A percentile compares a stretch with the other conserved stretches of the same genome.
Evolutionary conservation across 2,329 filamentous ascomycete genomes (phyloP).

Genomic region (Hypoxylon sp.): DNA sequence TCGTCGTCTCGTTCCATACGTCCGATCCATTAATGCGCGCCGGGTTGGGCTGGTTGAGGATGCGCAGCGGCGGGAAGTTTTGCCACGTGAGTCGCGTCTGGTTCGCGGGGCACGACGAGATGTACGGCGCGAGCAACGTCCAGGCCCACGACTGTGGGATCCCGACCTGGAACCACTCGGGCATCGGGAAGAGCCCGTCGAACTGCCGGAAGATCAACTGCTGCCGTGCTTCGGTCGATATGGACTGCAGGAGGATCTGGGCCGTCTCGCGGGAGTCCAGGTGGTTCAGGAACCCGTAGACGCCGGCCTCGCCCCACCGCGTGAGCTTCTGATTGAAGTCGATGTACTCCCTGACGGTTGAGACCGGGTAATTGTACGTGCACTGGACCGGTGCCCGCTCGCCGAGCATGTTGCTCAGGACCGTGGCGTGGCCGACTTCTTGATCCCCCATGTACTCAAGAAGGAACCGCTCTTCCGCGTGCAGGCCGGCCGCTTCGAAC

Average conservation of each 20-base stretch:
- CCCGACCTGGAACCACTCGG: slow-evolving; percentile 83
- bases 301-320: slow-evolving; percentile 81
- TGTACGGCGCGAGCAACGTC: slow-evolving; percentile 84
- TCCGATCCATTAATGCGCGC: slow-evolving; percentile 73
- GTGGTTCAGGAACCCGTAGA: slow-evolving; percentile 84
- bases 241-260: slow-evolving; percentile 78
- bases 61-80: slow-evolving; percentile 79
- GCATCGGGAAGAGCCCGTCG: slow-evolving; percentile 82
- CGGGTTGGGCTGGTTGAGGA: slow-evolving; percentile 82
- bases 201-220: slow-evolving; percentile 89
- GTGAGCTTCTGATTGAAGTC: slow-evolving; percentile 91
- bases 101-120: slow-evolving; percentile 78
- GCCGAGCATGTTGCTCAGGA: slow-evolving; percentile 83
- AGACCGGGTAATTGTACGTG: slow-evolving; percentile 84
- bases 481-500: slow-evolving; percentile 76
- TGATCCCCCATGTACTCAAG: slow-evolving; percentile 83
- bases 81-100: slow-evolving; percentile 84
- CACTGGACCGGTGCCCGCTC: slow-evolving; percentile 76
- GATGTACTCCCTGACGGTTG: slow-evolving; percentile 79
- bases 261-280: slow-evolving; percentile 80
- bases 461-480: slow-evolving; percentile 74
- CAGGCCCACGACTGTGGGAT: slow-evolving; percentile 88
- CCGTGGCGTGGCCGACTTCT: slow-evolving; percentile 80
- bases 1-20: slow-evolving; percentile 72
- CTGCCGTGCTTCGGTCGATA: slow-evolving; percentile 83